Conservation (phyloP, 345 rosid species). For the Hypericum androsaemum region DNA sequence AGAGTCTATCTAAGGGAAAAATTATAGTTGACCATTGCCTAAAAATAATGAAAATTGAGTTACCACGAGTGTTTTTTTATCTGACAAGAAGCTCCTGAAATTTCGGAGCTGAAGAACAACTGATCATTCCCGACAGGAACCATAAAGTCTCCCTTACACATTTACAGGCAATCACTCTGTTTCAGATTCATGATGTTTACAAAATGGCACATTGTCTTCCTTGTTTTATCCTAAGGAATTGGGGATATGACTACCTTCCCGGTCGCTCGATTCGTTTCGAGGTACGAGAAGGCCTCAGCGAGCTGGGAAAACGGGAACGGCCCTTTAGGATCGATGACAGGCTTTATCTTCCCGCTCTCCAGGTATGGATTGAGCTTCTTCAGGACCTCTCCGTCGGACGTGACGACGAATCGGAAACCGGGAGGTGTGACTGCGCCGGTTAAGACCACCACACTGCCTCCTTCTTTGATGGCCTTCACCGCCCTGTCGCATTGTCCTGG, state of each 20-base stretch:
- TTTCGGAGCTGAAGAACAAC: no score
- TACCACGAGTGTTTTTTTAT: no score
- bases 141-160: no score
- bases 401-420: constrained; percentile 87
- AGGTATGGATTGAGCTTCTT: constrained; percentile 79
- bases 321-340: constrained; percentile 79
- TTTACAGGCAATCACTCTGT: no score
- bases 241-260: constrained; percentile 78
- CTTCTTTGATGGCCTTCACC: constrained; percentile 74
- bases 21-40: no score
- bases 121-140: no score
- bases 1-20: no score
- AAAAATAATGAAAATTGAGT: no score
- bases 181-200: no score
- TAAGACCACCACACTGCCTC: constrained; percentile 83
- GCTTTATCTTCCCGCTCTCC: constrained; percentile 77
- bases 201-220: no score
- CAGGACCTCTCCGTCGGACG: constrained; percentile 63
- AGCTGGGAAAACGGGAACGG: constrained; percentile 61
- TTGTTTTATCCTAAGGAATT: constrained; percentile 34
- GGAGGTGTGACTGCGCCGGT: constrained; percentile 91
- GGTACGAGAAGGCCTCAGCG: constrained; percentile 63
- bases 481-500: constrained; percentile 91
- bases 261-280: constrained; percentile 70
- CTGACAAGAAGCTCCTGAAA: no score